Evolutionary conservation across 2,329 filamentous ascomycete species (phyloP), one percentile per base, ranked within the genome.

Genomic region (Curvularia hawaiiensis): DNA sequence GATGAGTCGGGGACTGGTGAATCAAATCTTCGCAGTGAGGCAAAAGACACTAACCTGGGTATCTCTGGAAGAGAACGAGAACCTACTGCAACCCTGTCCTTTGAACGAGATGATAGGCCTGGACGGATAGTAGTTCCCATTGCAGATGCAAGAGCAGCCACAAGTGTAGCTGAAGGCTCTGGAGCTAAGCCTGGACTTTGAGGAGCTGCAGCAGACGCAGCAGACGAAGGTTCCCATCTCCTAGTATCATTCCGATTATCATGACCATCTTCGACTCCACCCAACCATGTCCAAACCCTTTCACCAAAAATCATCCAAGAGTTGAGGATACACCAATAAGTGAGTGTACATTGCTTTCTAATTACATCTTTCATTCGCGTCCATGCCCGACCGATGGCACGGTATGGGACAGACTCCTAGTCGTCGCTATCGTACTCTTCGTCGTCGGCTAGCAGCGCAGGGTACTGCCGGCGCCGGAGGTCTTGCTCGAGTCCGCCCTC

Each of bases 401-500:
- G 43, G 22, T 41, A 52, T 12, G 35, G 22, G n/a, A 35, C 12
- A 47, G 53, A 56, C 43, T 33, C 45, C 60, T 69, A 69, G 38
- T 73, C 64, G 53, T 75, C 72, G 50, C 69, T 73, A 70, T 94
- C 91, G 62, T 88, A 86, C 61, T 86, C 90, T 46, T 94, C 90
- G 63, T 95, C 90, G 2, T 90, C 87, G 0, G 68, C 70, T 56
- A 93, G 76, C 24, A 96, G 81, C 2, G 91, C 89, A 56, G 91
- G 85, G 75, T 93, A 96, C 63, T 90, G 82, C 59, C 92, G 83
- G 57, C 86, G 89, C 1, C 91, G 90, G 59, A 99, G 79, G 72
- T 98, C 94, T 70, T 96, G 92, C 71, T 96, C 92, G 22, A 98
- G 81, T 0, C 94, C 92, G 2, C 93, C 92, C 69, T 96, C 91